Conservation (phyloP, 2,329 filamentous ascomycete species). For the Monosporascus sp. region DNA sequence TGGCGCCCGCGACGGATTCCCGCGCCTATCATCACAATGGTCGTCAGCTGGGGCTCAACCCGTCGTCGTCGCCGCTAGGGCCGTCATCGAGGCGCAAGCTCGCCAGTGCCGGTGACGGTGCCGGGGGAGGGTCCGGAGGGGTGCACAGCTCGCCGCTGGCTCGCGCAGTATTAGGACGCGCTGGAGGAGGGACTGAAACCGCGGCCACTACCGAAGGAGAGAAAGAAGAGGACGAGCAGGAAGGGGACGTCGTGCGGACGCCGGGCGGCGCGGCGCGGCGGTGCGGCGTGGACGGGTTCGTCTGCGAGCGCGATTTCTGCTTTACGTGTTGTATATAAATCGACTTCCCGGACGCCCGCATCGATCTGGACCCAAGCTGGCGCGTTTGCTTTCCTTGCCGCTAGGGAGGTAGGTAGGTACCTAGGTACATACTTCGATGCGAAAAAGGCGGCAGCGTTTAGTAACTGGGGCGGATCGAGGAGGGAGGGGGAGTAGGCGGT, state of each 20-base stretch:
- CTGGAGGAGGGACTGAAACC: constrained; percentile 14
- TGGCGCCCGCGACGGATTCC: constrained; percentile 17
- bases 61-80: background rate
- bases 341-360: background rate
- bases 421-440: too few relatives aligned
- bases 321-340: constrained; percentile 44
- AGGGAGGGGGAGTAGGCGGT: too few relatives aligned
- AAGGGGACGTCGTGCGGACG: constrained; percentile 31
- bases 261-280: constrained; percentile 44
- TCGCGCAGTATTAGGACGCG: constrained; percentile 13
- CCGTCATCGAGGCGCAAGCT: background rate
- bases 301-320: constrained; percentile 54
- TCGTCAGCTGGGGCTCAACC: too few relatives aligned
- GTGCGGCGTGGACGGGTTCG: constrained; percentile 52
- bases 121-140: background rate
- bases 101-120: background rate
- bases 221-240: background rate
- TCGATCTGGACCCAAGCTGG: background rate
- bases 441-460: too few relatives aligned
- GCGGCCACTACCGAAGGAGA: constrained; percentile 2
- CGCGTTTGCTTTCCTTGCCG: too few relatives aligned
- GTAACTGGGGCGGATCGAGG: too few relatives aligned
- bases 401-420: background rate
- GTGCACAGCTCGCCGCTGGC: constrained; percentile 24
- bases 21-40: background rate